phyloP scores from a whole-genome alignment of 441 rosid species.

The Euphorbia celastroides region DNA sequence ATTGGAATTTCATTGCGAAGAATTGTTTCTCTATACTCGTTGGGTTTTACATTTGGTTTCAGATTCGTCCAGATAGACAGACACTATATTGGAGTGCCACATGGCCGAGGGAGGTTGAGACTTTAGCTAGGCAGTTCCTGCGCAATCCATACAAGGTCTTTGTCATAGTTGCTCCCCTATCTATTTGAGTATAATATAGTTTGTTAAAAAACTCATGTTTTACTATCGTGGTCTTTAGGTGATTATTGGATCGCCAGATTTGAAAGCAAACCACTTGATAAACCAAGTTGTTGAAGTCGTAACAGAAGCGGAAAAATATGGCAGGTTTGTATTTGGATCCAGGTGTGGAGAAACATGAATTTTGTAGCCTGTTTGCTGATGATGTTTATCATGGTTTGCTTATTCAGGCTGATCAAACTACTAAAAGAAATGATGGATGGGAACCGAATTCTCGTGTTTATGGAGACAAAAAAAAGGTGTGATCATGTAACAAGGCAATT shows the following conservation, averaged over 20 bases:
- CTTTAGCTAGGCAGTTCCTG: constrained; percentile 83
- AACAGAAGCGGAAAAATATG: constrained; percentile 73
- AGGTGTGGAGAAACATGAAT: constrained; percentile 2
- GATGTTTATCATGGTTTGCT: constrained; percentile 6
- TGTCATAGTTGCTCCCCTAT: constrained; percentile 3
- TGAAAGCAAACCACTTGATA: constrained; percentile 95
- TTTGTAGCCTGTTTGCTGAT: constrained; percentile 1
- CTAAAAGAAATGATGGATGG: constrained; percentile 86
- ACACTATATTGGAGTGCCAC: constrained; percentile 98
- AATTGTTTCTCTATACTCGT: background rate
- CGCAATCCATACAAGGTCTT: constrained; percentile 79
- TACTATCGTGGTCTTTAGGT: constrained; percentile 47
- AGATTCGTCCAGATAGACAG: constrained; percentile 98
- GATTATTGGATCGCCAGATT: constrained; percentile 71
- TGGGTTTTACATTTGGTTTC: constrained; percentile 15
- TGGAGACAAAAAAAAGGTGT: constrained; percentile 94
- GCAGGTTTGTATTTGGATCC: constrained; percentile 51
- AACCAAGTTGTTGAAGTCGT: constrained; percentile 86
- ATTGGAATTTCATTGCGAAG: background rate
- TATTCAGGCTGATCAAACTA: constrained; percentile 65
- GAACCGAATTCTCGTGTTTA: constrained; percentile 75
- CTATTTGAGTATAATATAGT: background rate
- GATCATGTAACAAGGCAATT: constrained; percentile 91
- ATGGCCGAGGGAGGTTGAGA: constrained; percentile 96
- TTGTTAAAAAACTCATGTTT: constrained; percentile 14